Conservation (phyloP, 2,329 filamentous ascomycete genomes). For the Sclerotinia borealis region DNA sequence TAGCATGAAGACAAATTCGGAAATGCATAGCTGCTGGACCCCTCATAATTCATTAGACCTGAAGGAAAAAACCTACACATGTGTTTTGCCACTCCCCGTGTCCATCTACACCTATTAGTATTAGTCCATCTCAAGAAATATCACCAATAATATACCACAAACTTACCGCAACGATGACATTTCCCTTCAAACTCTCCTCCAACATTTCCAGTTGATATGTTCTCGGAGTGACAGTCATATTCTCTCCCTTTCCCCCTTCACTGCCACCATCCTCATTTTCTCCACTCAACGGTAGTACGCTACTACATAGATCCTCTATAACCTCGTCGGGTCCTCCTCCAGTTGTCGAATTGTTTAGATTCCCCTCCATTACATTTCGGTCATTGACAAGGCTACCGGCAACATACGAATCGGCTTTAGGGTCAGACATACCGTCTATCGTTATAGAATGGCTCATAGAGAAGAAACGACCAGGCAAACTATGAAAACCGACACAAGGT, state of each 20-base stretch:
- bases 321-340: neutral
- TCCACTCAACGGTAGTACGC: neutral
- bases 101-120: constrained; percentile 11
- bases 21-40: neutral
- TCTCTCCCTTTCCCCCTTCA: neutral
- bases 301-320: neutral
- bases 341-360: neutral
- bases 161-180: constrained; percentile 64
- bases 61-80: constrained; percentile 11
- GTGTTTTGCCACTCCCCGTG: constrained; percentile 13
- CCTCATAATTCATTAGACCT: neutral
- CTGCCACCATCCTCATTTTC: neutral
- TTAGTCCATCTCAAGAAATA: neutral
- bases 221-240: constrained; percentile 26
- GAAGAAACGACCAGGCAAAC: neutral
- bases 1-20: neutral
- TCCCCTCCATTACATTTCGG: neutral
- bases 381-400: neutral
- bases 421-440: neutral
- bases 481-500: neutral
- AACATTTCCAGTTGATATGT: constrained; percentile 72
- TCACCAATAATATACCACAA: neutral
- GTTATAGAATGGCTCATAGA: neutral
- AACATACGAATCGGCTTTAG: neutral
- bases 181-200: constrained; percentile 58